phyloP scores from a whole-genome alignment of 2,329 filamentous ascomycete species.

The Myrmaecium sp. region DNA sequence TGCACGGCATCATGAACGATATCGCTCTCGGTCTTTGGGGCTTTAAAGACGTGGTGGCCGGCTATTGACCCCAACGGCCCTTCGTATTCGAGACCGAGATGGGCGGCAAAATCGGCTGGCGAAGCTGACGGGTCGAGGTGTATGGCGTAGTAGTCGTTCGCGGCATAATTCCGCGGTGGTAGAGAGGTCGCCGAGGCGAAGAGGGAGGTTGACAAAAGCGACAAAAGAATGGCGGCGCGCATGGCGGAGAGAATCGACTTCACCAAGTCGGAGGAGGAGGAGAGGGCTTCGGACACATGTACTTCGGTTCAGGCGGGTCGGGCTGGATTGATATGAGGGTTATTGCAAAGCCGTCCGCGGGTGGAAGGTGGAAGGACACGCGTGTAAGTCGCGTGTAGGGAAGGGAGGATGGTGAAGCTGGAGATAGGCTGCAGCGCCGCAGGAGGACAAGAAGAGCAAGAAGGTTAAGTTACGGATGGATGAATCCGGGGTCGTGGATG shows the following conservation, averaged over 20 bases:
- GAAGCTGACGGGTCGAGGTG: slow-evolving; percentile 53
- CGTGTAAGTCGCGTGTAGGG: too few relatives aligned
- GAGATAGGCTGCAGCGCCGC: too few relatives aligned
- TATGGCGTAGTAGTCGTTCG: slow-evolving; percentile 84
- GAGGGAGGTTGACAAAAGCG: slow-evolving; percentile 18
- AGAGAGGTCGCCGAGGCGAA: slow-evolving; percentile 20
- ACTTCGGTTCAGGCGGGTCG: background rate
- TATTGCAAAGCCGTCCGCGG: too few relatives aligned
- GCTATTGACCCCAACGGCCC: slow-evolving; percentile 62
- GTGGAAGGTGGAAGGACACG: too few relatives aligned
- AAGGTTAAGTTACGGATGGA: too few relatives aligned
- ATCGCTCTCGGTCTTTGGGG: slow-evolving; percentile 40
- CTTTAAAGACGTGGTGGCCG: slow-evolving; percentile 72
- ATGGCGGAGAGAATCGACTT: slow-evolving; percentile 10
- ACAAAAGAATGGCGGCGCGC: slow-evolving; percentile 30
- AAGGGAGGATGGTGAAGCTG: too few relatives aligned
- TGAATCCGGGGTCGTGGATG: too few relatives aligned
- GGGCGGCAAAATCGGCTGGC: slow-evolving; percentile 51
- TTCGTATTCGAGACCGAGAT: slow-evolving; percentile 63
- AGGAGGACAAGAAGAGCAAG: too few relatives aligned
- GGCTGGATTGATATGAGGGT: too few relatives aligned
- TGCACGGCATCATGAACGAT: slow-evolving; percentile 33
- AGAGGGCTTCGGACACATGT: background rate
- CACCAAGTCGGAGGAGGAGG: slow-evolving; percentile 1
- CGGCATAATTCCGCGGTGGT: slow-evolving; percentile 52